Evolutionary conservation across 352 stramenopile species (phyloP), one percentile per base, ranked within the genome.

Genomic region (Aphanomyces invadans): DNA sequence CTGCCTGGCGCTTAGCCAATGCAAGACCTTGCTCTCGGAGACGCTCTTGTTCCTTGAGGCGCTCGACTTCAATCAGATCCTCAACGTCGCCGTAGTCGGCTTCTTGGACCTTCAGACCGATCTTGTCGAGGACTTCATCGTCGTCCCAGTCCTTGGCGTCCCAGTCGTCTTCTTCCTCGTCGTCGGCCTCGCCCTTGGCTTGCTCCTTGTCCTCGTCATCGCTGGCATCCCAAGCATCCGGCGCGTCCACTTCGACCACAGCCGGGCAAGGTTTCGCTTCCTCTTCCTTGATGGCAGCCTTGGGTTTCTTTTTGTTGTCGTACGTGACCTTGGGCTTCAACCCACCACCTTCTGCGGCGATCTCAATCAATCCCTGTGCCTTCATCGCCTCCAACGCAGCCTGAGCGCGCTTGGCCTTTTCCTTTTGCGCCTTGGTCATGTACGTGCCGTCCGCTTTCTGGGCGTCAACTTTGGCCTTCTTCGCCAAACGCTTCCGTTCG

Each of bases 371-470:
- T 36, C 93, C 93, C 4, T 92, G 89, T 39, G 90, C 87, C 70
- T 94, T 83, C 93, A 98, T 95, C 12, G 89, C 87, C 70, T 97
- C 86, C 19, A 97, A 72, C 36, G 92, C 80, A 12, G 89, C 86
- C 71, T 97, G 80, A 19, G 92, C 89, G 59, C 89, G 79, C 51
- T 79, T 80, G 0, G 84, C 88, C 78, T 98, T 97, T 65, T 96
- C 80, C 74, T 98, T 98, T 76, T 99, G 93, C 39, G 90, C 92
- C 79, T 99, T 99, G n/a, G 96, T 99, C 94, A 98, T 98, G 83
- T 99, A 99, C 54, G 94, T 99, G 55, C 96, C 96, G 55, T 98
- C 92, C 57, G 89, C 90, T 76, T 98, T 98, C 76, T 98, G 90
- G 25, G 84, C 86, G 60, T 98, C 94, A 45, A 95, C 80, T 75